Base-by-base conservation (phyloP, 1,139 yeast genomes). In the Candida smagusa region DNA sequence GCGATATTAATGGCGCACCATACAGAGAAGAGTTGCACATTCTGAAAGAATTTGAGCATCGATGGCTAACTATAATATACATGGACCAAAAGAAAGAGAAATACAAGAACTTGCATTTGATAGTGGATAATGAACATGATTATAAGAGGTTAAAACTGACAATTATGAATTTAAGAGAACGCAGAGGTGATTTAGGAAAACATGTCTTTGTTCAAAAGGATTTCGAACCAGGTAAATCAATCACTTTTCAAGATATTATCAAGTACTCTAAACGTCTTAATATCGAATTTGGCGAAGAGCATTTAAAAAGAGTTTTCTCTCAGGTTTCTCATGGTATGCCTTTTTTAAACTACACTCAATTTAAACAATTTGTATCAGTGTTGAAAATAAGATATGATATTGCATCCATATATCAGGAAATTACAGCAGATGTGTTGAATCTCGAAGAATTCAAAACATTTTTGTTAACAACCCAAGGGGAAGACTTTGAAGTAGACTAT, bases 51-150 rank as follows among this genome's bases (percentile, higher is more conserved):
- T 75, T 74, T 37, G 79, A 80, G 34, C 65, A 69, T 9, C 65
- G 77, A 12, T 92, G 98, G 98, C 72, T 87, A 1, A 82, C 96
- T 0, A 75, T 92, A 24, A 77, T 87, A 9, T 90, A 87, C 53
- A 74, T 67, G 31, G 72, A 75, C 47, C 75, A 76, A 42, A 63
- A 77, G 38, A 82, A 84, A 45, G 79, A 79, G 30, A 73, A 68
- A 43, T 55, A 73, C 30, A 77, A 76, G 48, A 68, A 74, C 4
- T 58, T 92, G 36, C 97, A 92, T 63, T 62, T 89, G 24, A 79
- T 90, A 9, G 88, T 95, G 0, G 76, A 80, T 19, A 73, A 81
- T 2, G 74, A 68, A 36, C 71, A 68, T 32, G 92, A 85, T 43
- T 79, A 77, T 41, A 76, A 77, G 31, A 53, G 73, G 19, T 74